Percentiles rank a stretch among this genome's conserved stretches.
These are phyloP conservation scores for Asterionellopsis glacialis DNA, from an alignment of 108 stramenopile species.

Conservation along the genomic window DNA sequence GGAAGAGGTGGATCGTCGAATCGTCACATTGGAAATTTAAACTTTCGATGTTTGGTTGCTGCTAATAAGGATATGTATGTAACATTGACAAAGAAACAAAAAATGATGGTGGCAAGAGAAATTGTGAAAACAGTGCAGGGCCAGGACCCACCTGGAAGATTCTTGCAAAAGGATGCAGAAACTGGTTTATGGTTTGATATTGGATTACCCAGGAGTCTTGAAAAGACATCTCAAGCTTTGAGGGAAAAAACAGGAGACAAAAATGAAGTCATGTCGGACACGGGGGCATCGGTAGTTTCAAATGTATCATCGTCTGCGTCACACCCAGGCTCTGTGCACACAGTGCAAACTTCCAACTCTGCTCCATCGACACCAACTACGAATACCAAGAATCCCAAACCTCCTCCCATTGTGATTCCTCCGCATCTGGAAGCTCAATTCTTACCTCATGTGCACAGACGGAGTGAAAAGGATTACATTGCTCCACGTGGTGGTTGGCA, in stretches of 20 bases:
- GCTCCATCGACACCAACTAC: background rate
- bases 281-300: background rate
- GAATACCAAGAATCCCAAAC: background rate
- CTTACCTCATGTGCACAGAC: too few relatives aligned
- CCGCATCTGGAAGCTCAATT: background rate
- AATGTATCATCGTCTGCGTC: background rate
- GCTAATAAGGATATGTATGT: conserved; percentile 50
- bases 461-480: too few relatives aligned
- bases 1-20: conserved; percentile 81
- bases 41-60: conserved; percentile 69
- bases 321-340: background rate
- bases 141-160: conserved; percentile 43
- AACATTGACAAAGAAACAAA: conserved; percentile 54
- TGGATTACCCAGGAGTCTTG: conserved; percentile 45
- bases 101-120: conserved; percentile 43
- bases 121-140: conserved; percentile 39
- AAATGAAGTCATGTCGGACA: background rate
- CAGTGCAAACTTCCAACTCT: background rate
- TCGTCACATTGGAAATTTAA: conserved; percentile 73
- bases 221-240: conserved; percentile 62
- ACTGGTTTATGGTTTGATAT: conserved; percentile 52
- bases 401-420: conserved; percentile 2
- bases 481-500: too few relatives aligned
- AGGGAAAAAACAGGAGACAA: conserved; percentile 30
- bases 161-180: conserved; percentile 43